Conservation (phyloP, 2,329 filamentous ascomycete genomes). For the Sclerotinia minor region DNA sequence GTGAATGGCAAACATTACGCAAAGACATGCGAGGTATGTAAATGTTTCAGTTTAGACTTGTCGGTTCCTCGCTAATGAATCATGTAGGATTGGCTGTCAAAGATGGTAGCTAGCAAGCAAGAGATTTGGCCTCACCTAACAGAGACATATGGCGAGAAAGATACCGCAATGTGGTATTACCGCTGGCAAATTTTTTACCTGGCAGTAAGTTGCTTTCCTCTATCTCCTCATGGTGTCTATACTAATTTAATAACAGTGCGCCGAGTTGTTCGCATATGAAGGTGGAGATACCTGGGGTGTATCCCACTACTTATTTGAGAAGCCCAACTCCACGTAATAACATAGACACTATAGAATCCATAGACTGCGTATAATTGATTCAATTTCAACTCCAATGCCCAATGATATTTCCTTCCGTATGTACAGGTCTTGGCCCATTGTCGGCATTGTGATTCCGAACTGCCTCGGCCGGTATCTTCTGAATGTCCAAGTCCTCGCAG, state of each 20-base stretch:
- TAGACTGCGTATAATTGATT: conserved; percentile 21
- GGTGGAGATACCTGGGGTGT: conserved; percentile 69
- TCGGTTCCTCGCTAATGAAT: conserved; percentile 16
- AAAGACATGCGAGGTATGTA: conserved; percentile 63
- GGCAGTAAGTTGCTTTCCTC: conserved; percentile 44
- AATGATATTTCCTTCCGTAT: conserved; percentile 27
- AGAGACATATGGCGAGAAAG: conserved; percentile 63
- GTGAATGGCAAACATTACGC: conserved; percentile 68
- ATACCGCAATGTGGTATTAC: conserved; percentile 63
- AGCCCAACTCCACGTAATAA: conserved; percentile 42
- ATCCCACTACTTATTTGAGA: conserved; percentile 66
- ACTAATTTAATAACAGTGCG: conserved; percentile 35
- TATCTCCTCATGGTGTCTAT: not conserved
- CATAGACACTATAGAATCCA: conserved; percentile 15
- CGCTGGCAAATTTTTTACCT: conserved; percentile 73
- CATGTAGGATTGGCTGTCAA: conserved; percentile 59
- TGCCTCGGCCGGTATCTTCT: not conserved
- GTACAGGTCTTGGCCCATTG: conserved; percentile 24
- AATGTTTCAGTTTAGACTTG: not conserved
- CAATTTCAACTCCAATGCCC: conserved; percentile 23
- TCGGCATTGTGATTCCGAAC: conserved; percentile 4
- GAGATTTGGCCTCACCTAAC: conserved; percentile 63
- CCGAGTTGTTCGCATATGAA: conserved; percentile 66
- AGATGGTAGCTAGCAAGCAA: conserved; percentile 58
- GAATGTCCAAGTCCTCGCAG: not conserved